Evolutionary conservation across 805 yeast species (phyloP).

Genomic region (Candida ipomoeae): DNA sequence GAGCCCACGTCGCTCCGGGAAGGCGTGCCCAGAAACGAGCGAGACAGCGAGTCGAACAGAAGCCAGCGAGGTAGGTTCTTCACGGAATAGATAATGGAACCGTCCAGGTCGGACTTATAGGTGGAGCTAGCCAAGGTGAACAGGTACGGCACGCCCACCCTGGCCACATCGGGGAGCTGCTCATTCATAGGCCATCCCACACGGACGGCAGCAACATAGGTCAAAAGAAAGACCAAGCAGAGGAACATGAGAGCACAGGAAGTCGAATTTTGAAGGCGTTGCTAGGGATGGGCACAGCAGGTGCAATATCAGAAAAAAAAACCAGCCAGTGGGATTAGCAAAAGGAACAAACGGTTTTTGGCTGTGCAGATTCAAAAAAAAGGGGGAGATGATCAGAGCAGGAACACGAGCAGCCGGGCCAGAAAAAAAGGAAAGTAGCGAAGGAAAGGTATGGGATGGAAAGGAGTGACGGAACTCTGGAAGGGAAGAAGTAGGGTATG

Average conservation of each 20-base stretch:
- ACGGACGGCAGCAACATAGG: slow-evolving; percentile 43
- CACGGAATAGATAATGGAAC: slow-evolving; percentile 51
- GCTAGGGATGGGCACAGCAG: not conserved
- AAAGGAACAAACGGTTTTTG: not conserved
- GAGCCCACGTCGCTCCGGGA: slow-evolving; percentile 37
- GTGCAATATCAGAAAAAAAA: not conserved
- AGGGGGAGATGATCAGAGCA: not conserved
- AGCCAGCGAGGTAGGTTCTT: slow-evolving; percentile 74
- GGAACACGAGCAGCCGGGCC: not conserved
- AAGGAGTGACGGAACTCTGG: not conserved
- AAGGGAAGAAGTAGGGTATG: not conserved
- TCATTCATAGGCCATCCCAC: slow-evolving; percentile 73
- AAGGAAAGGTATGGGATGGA: not conserved
- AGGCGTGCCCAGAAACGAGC: slow-evolving; percentile 71
- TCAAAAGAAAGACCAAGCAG: slow-evolving; percentile 9
- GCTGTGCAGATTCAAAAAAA: not conserved
- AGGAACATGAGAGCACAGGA: slow-evolving; percentile 5
- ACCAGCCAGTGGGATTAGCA: not conserved
- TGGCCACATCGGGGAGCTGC: slow-evolving; percentile 87
- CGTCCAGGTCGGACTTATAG: slow-evolving; percentile 40
- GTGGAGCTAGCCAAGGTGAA: slow-evolving; percentile 73
- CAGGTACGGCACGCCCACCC: slow-evolving; percentile 55
- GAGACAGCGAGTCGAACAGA: slow-evolving; percentile 55
- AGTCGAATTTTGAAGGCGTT: not conserved
- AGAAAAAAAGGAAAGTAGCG: no score